These are phyloP conservation scores for Annona squamosa DNA, from an alignment of 164 flowering plant species.

Conservation along the genomic window DNA sequence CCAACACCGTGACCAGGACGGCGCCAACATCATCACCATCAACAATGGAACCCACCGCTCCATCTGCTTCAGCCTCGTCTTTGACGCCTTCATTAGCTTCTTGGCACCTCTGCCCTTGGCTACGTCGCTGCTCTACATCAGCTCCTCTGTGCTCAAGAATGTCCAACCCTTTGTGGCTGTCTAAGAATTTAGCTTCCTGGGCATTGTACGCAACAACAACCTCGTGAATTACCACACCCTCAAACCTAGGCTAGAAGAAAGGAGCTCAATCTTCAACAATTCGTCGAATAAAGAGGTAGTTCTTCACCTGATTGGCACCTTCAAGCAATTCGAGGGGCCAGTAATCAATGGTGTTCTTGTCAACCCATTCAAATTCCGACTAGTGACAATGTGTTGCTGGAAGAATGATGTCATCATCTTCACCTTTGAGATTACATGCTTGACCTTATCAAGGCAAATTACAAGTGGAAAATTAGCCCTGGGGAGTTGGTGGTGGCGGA, in stretches of 20 bases:
- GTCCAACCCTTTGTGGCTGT: slow-evolving; percentile 96
- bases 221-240: slow-evolving; percentile 65
- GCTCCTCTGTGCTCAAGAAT: slow-evolving; percentile 75
- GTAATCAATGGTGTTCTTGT: slow-evolving; percentile 78
- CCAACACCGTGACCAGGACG: slow-evolving; percentile 94
- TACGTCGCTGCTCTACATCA: slow-evolving; percentile 93
- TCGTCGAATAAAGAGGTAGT: slow-evolving; percentile 86
- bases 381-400: slow-evolving; percentile 84
- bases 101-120: slow-evolving; percentile 70
- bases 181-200: slow-evolving; percentile 75
- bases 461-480: slow-evolving; percentile 78
- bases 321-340: slow-evolving; percentile 76
- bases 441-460: slow-evolving; percentile 79
- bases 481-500: slow-evolving; percentile 85
- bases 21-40: slow-evolving; percentile 81
- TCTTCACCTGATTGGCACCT: slow-evolving; percentile 77
- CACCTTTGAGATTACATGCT: slow-evolving; percentile 90
- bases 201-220: slow-evolving; percentile 96
- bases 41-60: slow-evolving; percentile 47
- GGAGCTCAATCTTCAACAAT: slow-evolving; percentile 83
- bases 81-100: slow-evolving; percentile 75
- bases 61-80: slow-evolving; percentile 73
- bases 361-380: slow-evolving; percentile 87
- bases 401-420: slow-evolving; percentile 86
- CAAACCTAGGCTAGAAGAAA: slow-evolving; percentile 58